Evolutionary conservation across 2,329 filamentous ascomycete genomes (phyloP).

Genomic region (Fusarium virguliforme): DNA sequence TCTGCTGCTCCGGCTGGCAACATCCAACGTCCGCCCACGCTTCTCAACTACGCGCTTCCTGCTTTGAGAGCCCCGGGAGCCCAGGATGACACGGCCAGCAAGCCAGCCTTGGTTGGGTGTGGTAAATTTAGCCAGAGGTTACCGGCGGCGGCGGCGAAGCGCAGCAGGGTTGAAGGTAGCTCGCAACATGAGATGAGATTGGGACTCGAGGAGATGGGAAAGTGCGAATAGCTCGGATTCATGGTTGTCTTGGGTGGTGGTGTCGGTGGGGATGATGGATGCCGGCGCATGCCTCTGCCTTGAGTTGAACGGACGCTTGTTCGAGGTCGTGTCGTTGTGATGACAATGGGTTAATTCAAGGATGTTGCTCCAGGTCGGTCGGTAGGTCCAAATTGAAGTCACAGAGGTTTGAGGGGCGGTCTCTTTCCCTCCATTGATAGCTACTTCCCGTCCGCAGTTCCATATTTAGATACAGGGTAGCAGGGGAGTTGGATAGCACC

Average conservation of each 20-base stretch:
- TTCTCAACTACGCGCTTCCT: slow-evolving; percentile 24
- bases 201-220: slow-evolving; percentile 21
- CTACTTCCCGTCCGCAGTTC: slow-evolving; percentile 10
- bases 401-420: slow-evolving; percentile 3
- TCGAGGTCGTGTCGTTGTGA: slow-evolving; percentile 1
- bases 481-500: slow-evolving; percentile 9
- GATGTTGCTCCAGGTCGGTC: not conserved
- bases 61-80: slow-evolving; percentile 19
- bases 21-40: slow-evolving; percentile 40
- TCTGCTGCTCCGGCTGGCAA: slow-evolving; percentile 45
- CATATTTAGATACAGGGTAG: slow-evolving; percentile 15
- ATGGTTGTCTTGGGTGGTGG: slow-evolving; percentile 25
- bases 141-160: slow-evolving; percentile 26
- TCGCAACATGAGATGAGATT: slow-evolving; percentile 23
- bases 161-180: slow-evolving; percentile 27
- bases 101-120: slow-evolving; percentile 22
- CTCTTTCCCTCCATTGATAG: slow-evolving; percentile 8
- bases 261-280: slow-evolving; percentile 15
- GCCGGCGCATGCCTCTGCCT: slow-evolving; percentile 13
- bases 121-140: slow-evolving; percentile 38
- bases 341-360: slow-evolving; percentile 7
- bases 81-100: slow-evolving; percentile 24
- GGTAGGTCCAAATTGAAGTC: not conserved
- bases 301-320: slow-evolving; percentile 11
- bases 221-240: slow-evolving; percentile 17